Evolutionary conservation across 176 grass and related monocot genomes (phyloP).

Genomic region (Avena atlantica): DNA sequence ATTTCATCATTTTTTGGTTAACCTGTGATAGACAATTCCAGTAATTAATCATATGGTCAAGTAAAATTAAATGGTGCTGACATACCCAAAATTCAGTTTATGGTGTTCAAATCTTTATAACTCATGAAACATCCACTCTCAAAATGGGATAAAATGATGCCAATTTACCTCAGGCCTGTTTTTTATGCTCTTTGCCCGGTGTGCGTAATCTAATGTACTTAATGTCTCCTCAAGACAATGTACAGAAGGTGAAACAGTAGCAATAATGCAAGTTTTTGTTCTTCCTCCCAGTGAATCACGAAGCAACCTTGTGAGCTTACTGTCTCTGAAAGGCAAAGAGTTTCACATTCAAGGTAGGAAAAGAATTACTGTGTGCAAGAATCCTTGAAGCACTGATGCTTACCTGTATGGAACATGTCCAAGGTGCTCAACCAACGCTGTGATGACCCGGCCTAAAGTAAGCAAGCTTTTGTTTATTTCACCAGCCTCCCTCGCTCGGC

Average conservation of each 20-base stretch:
- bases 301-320: constrained; percentile 90
- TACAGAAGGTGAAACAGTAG: constrained; percentile 96
- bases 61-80: not conserved
- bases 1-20: constrained; percentile 99
- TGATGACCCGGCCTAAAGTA: constrained; percentile 96
- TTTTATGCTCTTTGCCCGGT: constrained; percentile 96
- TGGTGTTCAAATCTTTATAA: not conserved
- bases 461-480: constrained; percentile 99
- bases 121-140: constrained; percentile 2
- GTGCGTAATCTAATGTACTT: constrained; percentile 96
- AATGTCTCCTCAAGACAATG: constrained; percentile 97
- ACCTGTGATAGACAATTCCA: not conserved
- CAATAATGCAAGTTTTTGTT: constrained; percentile 99
- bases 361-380: constrained; percentile 17
- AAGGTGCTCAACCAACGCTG: constrained; percentile 93
- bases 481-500: constrained; percentile 94
- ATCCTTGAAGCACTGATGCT: constrained; percentile 26
- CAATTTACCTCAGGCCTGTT: constrained; percentile 85
- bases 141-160: constrained; percentile 33
- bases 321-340: constrained; percentile 74
- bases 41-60: constrained; percentile 11
- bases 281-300: constrained; percentile 96
- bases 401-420: constrained; percentile 98
- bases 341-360: constrained; percentile 34
- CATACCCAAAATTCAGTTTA: not conserved